Conservation (phyloP, 495 filamentous ascomycete genomes). For the Penicillium salamii region DNA sequence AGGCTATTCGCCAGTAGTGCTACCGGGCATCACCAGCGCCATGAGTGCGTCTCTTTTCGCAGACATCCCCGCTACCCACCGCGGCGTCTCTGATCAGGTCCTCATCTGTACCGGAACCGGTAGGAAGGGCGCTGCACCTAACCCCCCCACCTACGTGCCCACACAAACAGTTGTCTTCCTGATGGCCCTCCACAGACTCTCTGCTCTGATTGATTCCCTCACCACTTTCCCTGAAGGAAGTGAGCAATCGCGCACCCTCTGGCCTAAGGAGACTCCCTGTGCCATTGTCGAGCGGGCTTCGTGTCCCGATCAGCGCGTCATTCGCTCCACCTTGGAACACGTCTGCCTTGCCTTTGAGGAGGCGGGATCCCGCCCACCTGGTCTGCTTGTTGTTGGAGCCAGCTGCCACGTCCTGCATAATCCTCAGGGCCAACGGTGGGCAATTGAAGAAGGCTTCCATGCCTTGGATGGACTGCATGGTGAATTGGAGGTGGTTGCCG, state of each 20-base stretch:
- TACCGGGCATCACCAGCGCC: slow-evolving; percentile 89
- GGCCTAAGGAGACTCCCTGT: slow-evolving; percentile 68
- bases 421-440: slow-evolving; percentile 61
- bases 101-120: slow-evolving; percentile 94
- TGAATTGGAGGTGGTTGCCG: slow-evolving; percentile 19
- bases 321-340: slow-evolving; percentile 76
- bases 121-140: slow-evolving; percentile 78
- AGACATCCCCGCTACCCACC: slow-evolving; percentile 80
- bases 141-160: slow-evolving; percentile 72
- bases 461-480: slow-evolving; percentile 50
- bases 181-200: slow-evolving; percentile 89
- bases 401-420: slow-evolving; percentile 75
- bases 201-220: slow-evolving; percentile 63
- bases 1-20: slow-evolving; percentile 67
- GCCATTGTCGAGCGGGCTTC: slow-evolving; percentile 93
- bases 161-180: slow-evolving; percentile 89
- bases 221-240: slow-evolving; percentile 34
- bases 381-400: slow-evolving; percentile 81
- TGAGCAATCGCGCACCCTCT: slow-evolving; percentile 25
- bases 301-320: slow-evolving; percentile 90
- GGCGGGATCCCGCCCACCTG: slow-evolving; percentile 85
- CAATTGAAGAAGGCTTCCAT: slow-evolving; percentile 85
- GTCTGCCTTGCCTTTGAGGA: slow-evolving; percentile 83
- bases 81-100: slow-evolving; percentile 87
- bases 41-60: slow-evolving; percentile 86